Evolutionary conservation across 2,329 filamentous ascomycete genomes (phyloP).

Genomic region (Lasiodiplodia hormozganensis): DNA sequence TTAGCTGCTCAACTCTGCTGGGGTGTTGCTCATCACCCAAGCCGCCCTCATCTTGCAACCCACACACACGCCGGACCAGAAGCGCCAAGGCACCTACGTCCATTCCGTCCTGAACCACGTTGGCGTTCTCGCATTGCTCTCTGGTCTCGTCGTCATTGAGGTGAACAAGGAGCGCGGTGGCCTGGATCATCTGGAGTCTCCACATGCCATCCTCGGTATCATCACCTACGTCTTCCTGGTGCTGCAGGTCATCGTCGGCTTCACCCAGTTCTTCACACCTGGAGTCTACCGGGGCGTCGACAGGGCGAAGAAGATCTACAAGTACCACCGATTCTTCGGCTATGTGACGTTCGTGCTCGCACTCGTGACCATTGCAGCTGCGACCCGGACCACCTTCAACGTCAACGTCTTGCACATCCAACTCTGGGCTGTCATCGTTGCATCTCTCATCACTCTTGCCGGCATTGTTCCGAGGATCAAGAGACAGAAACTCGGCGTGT

Average conservation of each 20-base stretch:
- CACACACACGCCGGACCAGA: slow-evolving; percentile 78
- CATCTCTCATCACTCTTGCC: slow-evolving; percentile 68
- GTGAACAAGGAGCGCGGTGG: slow-evolving; percentile 79
- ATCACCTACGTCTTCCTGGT: slow-evolving; percentile 73
- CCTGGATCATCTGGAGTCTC: slow-evolving; percentile 77
- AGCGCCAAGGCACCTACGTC: slow-evolving; percentile 65
- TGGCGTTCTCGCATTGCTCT: slow-evolving; percentile 66
- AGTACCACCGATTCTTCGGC: slow-evolving; percentile 82
- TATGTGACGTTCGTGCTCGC: slow-evolving; percentile 76
- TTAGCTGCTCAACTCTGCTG: slow-evolving; percentile 65
- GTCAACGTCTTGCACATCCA: slow-evolving; percentile 71
- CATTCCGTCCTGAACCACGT: slow-evolving; percentile 76
- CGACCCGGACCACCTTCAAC: slow-evolving; percentile 79
- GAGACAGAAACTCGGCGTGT: slow-evolving; percentile 77
- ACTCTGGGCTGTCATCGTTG: slow-evolving; percentile 76
- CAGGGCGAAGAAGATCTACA: slow-evolving; percentile 83
- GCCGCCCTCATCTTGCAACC: slow-evolving; percentile 87
- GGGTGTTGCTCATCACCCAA: slow-evolving; percentile 77
- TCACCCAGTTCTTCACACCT: slow-evolving; percentile 82
- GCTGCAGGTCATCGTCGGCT: slow-evolving; percentile 78
- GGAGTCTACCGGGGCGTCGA: slow-evolving; percentile 77
- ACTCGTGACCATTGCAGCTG: slow-evolving; percentile 75
- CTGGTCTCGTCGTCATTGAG: slow-evolving; percentile 75
- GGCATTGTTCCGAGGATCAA: slow-evolving; percentile 82
- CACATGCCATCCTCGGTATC: slow-evolving; percentile 84